Percentiles rank a stretch among this genome's conserved stretches.
phyloP scores from a whole-genome alignment of 2,329 filamentous ascomycete species.

The Huntiella savannae region DNA sequence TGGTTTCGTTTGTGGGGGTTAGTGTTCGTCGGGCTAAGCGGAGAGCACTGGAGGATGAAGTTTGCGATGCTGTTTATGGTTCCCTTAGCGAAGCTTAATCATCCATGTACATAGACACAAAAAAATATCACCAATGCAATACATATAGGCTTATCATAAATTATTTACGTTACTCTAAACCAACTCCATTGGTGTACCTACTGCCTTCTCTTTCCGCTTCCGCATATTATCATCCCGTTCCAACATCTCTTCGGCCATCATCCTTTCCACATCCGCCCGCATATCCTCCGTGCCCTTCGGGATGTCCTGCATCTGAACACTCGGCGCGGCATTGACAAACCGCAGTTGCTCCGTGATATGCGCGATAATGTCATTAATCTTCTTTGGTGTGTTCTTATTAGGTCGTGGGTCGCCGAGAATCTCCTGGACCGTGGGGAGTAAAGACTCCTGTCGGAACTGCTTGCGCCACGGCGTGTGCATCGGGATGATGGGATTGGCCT shows the following conservation, averaged over 20 bases:
- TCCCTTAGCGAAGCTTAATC: not conserved
- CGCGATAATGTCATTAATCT: slow-evolving; percentile 55
- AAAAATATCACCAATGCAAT: not conserved
- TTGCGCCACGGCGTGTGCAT: slow-evolving; percentile 66
- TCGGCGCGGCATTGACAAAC: slow-evolving; percentile 70
- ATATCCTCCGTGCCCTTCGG: slow-evolving; percentile 55
- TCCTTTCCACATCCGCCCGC: slow-evolving; percentile 48
- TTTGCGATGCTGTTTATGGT: slow-evolving; percentile 8
- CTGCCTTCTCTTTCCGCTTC: slow-evolving; percentile 34
- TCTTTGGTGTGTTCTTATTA: slow-evolving; percentile 64
- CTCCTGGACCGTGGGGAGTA: slow-evolving; percentile 72
- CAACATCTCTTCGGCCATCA: slow-evolving; percentile 44
- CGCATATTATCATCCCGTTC: slow-evolving; percentile 36
- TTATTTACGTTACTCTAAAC: too few species aligned
- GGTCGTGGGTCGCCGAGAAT: slow-evolving; percentile 46
- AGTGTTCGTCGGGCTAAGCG: slow-evolving; percentile 21
- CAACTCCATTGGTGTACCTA: slow-evolving; percentile 38
- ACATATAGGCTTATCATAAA: not conserved
- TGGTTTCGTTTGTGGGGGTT: slow-evolving; percentile 47
- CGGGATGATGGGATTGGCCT: slow-evolving; percentile 45
- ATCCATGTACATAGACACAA: not conserved
- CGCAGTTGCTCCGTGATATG: slow-evolving; percentile 70
- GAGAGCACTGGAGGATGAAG: slow-evolving; percentile 13
- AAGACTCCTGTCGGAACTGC: slow-evolving; percentile 71
- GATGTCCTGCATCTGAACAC: slow-evolving; percentile 66